Evolutionary conservation across 768 basidiomycete species (phyloP).

Genomic region (Nidularia pulvinata): DNA sequence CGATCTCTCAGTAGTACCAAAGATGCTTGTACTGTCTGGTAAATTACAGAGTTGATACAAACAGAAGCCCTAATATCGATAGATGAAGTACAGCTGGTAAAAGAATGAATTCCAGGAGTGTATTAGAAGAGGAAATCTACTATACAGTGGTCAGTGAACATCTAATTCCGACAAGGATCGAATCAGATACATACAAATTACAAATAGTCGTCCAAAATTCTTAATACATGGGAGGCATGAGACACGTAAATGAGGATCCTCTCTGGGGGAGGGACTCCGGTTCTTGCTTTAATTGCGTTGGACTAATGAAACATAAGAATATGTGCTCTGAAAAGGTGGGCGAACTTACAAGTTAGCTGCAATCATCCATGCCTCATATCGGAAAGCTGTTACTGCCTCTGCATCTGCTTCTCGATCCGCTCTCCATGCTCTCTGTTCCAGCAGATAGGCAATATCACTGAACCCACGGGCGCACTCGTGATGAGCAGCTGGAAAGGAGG

Average conservation of each 20-base stretch:
- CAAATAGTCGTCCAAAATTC: neutral
- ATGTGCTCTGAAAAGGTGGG: neutral
- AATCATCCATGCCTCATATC: conserved; percentile 69
- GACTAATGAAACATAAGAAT: neutral
- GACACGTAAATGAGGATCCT: conserved; percentile 15
- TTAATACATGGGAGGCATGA: conserved; percentile 22
- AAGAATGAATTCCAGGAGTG: too few species aligned
- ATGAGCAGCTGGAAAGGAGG: conserved; percentile 63
- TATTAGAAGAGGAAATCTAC: too few species aligned
- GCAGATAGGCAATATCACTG: conserved; percentile 59
- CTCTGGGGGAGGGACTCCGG: neutral
- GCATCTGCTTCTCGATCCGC: conserved; percentile 69
- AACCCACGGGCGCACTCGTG: conserved; percentile 62
- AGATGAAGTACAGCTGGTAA: too few species aligned
- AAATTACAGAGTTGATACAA: too few species aligned
- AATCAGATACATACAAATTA: too few species aligned
- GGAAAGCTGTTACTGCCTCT: conserved; percentile 69
- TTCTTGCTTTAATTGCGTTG: conserved; percentile 2
- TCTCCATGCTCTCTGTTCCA: conserved; percentile 69
- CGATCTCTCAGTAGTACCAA: too few species aligned
- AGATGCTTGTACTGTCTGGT: too few species aligned
- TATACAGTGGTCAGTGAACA: too few species aligned
- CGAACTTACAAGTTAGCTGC: conserved; percentile 31
- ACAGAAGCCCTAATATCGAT: too few species aligned
- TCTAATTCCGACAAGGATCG: too few species aligned